A percentile compares a stretch with the other conserved stretches of the same genome.
Conservation (phyloP, 1,139 yeast genomes). For the Pichia sp. region DNA sequence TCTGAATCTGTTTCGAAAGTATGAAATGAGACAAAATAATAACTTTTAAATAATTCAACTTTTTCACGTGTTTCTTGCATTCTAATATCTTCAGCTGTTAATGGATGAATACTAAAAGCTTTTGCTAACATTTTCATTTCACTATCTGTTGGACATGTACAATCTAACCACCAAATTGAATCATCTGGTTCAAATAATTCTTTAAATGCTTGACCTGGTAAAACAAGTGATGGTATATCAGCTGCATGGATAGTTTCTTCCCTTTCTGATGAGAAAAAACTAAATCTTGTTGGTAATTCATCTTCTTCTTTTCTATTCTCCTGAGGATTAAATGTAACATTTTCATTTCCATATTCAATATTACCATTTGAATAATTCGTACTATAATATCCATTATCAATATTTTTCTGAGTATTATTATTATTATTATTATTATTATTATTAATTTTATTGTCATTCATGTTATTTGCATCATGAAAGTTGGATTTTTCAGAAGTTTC, state of each 20-base stretch:
- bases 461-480: not conserved
- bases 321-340: slow-evolving; percentile 14
- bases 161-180: slow-evolving; percentile 74
- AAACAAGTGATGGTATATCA: slow-evolving; percentile 69
- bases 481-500: slow-evolving; percentile 8
- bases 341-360: not conserved
- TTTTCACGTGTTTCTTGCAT: slow-evolving; percentile 85
- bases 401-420: not conserved
- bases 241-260: slow-evolving; percentile 90
- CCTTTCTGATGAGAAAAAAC: slow-evolving; percentile 72
- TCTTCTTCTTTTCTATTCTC: slow-evolving; percentile 14
- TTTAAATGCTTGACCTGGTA: slow-evolving; percentile 57
- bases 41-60: slow-evolving; percentile 67
- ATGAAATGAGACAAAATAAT: slow-evolving; percentile 79
- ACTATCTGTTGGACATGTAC: slow-evolving; percentile 33
- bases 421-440: not conserved
- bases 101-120: slow-evolving; percentile 78
- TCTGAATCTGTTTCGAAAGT: slow-evolving; percentile 73
- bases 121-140: slow-evolving; percentile 33
- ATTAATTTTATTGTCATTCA: not conserved
- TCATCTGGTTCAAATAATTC: slow-evolving; percentile 59
- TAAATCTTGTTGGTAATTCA: slow-evolving; percentile 62
- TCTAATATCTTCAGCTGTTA: slow-evolving; percentile 78
- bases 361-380: not conserved
- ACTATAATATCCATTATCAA: too few species aligned